Conservation (phyloP, 176 grass and related monocot species). For the Chrysopogon serrulatus region DNA sequence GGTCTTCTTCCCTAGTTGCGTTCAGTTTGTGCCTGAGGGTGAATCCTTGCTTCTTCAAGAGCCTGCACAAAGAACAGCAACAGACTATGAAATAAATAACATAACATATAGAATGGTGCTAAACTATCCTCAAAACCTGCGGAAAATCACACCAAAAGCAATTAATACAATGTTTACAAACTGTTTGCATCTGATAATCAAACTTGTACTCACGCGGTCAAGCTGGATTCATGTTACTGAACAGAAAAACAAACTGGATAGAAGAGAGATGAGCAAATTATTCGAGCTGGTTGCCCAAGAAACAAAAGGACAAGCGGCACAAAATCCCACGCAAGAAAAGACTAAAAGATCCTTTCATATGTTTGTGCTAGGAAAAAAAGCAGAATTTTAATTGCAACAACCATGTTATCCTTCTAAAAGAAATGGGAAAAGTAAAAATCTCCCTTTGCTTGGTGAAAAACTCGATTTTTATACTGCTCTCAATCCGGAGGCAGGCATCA, state of each 20-base stretch:
- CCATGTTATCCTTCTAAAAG: neutral
- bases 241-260: neutral
- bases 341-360: neutral
- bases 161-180: neutral
- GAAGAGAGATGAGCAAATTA: neutral
- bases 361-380: neutral
- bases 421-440: neutral
- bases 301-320: neutral
- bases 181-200: neutral
- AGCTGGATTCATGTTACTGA: neutral
- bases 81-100: neutral
- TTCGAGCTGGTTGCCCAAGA: neutral
- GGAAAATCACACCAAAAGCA: neutral
- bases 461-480: neutral
- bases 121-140: conserved; percentile 22
- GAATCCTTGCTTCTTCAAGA: conserved; percentile 13
- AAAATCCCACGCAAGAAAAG: neutral
- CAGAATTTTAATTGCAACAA: neutral
- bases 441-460: neutral
- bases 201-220: neutral
- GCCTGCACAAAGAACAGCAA: conserved; percentile 16
- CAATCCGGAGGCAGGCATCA: neutral
- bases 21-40: conserved; percentile 16
- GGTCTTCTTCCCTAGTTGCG: neutral
- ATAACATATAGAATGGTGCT: neutral